Conservation (phyloP, 2,329 filamentous ascomycete species). For the Phialophora expanda region DNA sequence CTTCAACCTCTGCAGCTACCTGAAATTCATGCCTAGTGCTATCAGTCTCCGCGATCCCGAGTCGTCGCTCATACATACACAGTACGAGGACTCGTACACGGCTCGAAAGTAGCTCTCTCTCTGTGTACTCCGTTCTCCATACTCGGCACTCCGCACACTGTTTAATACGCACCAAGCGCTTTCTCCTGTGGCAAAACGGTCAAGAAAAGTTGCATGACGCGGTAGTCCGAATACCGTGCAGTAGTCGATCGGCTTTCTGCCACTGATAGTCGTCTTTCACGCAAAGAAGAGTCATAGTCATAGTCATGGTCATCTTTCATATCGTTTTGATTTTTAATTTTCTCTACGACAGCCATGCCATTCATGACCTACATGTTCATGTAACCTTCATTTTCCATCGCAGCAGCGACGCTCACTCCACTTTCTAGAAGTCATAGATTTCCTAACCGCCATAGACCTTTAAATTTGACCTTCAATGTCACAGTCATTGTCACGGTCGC, state of each 20-base stretch:
- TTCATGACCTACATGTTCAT: neutral
- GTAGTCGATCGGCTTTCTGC: neutral
- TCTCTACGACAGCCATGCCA: neutral
- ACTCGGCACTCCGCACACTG: too few relatives aligned
- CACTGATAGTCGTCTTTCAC: neutral
- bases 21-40: too few relatives aligned
- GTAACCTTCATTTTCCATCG: neutral
- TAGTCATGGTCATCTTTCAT: neutral
- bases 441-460: neutral
- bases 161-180: too few relatives aligned
- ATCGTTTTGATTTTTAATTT: neutral
- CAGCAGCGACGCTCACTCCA: neutral
- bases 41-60: too few relatives aligned
- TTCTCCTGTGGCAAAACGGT: too few relatives aligned
- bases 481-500: neutral
- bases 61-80: too few relatives aligned
- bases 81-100: too few relatives aligned
- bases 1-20: too few relatives aligned
- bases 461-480: neutral
- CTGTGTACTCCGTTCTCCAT: too few relatives aligned
- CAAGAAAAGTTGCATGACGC: neutral
- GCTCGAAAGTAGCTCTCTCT: too few relatives aligned
- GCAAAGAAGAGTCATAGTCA: neutral
- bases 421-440: constrained; percentile 5
- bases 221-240: neutral